Evolutionary conservation across 1,284 basidiomycete species (phyloP).

Genomic region (Leccinum subrobustum): DNA sequence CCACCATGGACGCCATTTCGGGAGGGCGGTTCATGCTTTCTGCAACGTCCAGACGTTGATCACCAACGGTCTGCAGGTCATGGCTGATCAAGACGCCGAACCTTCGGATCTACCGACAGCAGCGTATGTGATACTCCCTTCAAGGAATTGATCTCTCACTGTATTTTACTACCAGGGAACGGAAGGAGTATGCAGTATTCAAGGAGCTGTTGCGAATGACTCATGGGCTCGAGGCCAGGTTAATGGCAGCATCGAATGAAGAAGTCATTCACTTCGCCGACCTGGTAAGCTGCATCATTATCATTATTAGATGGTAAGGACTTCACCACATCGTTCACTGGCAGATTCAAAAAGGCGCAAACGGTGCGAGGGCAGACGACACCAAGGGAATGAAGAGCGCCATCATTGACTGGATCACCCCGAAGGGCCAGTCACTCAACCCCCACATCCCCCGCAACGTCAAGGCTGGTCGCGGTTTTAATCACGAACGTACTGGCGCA

Average conservation of each 20-base stretch:
- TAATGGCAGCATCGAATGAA: neutral
- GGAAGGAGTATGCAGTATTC: neutral
- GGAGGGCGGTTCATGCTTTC: neutral
- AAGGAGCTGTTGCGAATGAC: neutral
- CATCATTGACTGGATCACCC: neutral
- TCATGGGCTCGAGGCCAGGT: neutral
- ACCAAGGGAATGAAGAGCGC: neutral
- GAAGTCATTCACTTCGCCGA: neutral
- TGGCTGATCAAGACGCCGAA: neutral
- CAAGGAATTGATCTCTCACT: neutral
- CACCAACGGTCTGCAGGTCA: neutral
- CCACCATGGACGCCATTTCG: neutral
- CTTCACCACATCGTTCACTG: neutral
- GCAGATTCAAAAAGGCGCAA: neutral
- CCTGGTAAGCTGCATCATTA: neutral
- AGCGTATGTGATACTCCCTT: neutral
- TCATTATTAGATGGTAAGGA: neutral
- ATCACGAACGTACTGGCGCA: neutral
- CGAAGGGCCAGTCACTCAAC: neutral
- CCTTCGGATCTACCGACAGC: neutral
- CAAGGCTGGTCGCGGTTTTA: neutral
- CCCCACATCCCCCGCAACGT: neutral
- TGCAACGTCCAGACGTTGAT: neutral
- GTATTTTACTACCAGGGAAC: neutral
- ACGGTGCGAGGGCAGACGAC: neutral